Base-by-base conservation (phyloP, 176 grass and related monocot species). In the Carex littledalei region DNA sequence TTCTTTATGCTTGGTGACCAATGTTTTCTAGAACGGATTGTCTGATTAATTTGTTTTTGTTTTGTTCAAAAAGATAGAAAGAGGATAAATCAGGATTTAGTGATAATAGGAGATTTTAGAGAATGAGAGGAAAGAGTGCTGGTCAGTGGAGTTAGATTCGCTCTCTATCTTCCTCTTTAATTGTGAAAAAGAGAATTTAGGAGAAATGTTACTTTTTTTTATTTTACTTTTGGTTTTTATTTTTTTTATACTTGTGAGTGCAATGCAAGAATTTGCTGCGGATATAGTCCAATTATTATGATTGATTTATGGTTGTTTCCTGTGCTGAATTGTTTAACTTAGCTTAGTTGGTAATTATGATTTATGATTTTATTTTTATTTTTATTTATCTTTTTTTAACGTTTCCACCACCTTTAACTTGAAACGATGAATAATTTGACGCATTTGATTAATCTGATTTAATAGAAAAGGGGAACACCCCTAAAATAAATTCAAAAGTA, bases 1-100 rank as follows among this genome's bases (percentile, higher is more conserved):
- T 83, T 52, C 59, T 83, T 62, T 62, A 57, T 81, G 60, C 37
- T 45, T 67, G 49, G 34, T 83, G 58, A 64, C 67, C 12, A 47
- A 22, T 81, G 1, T 49, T 64, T 65, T 64, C 8, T n/a, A 12
- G 16, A 62, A 39, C 18, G 0, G 39, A 81, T 13, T 12, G 1
- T 2, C 11, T 47, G 18, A 20, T 26, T 26, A 26, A 26, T 73
- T 73, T 73, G 47, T 9, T 21, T 47, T 73, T 52, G 15, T 26
- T 54, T 15, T 31, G 29, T 76, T 76, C 2, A 45, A 26, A 26
- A 76, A 76, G 45, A 77, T 26, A 53, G 72, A 69, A 31, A 77
- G 49, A 55, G 49, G 49, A 77, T 22, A 55, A 77, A 31, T 54
- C 55, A 77, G 69, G 73, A 55, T 31, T 31, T 9, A 77, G n/a